Evolutionary conservation across 1,284 basidiomycete genomes (phyloP), one percentile per base, ranked within the genome.

Genomic region (Malassezia psittaci): DNA sequence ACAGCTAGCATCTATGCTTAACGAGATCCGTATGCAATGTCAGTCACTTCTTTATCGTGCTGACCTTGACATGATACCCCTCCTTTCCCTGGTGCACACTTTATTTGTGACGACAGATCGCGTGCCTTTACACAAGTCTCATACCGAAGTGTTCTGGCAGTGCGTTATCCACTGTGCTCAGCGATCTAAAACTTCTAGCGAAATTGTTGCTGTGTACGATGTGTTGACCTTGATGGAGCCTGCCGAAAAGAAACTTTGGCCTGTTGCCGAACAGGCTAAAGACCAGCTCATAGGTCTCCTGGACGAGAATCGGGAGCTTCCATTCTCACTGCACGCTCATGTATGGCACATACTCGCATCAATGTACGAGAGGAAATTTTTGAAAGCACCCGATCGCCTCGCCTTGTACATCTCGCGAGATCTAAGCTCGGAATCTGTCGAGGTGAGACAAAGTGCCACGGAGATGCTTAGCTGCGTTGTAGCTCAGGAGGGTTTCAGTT

Each of bases 121-220:
- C 33, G 33, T 41, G 36, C 40, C 53, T 3, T 38, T 55, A 37
- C 18, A 38, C 13, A 21, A 18, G 2, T 32, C 53, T 16, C 53
- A 55, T 38, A 43, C 47, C n/a, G 21, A 13, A 12, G 41, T 48
- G 42, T 48, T 55, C 4, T 48, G 53, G 19, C 36, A 35, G 32
- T 36, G 38, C 8, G 36, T 55, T 8, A 38, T 43, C 15, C 41
- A 19, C 16, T 47, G 45, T 24, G 33, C 16, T 21, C 10, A 21
- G 32, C 12, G 21, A 24, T 33, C n/a, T 11, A 6, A 12, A 29
- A 35, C 15, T 13, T 4, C 45, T 13, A 11, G 21, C 9, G 21
- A 13, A 13, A 19, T 16, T 6, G 18, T 47, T 15, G 33, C 33
- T 15, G 45, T 36, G 8, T 35, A 34, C 32, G 33, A 24, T n/a